These are phyloP conservation scores for Clavispora asparagi DNA, from an alignment of 805 yeast species.

Conservation along the genomic window DNA sequence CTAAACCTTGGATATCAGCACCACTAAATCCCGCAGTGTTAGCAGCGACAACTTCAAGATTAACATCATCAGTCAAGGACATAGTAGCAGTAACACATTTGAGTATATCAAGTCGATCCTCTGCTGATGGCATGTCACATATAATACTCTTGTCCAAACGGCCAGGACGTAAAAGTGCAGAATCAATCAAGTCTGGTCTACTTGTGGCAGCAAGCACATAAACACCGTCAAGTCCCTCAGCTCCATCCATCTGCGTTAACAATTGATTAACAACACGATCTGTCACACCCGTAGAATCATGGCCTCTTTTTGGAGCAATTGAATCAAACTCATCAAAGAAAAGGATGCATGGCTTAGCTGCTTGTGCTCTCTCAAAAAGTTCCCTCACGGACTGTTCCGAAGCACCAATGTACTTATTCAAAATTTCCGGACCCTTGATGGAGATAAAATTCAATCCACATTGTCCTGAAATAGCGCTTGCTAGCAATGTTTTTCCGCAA, in stretches of 20 bases:
- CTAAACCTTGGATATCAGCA: slow-evolving; percentile 90
- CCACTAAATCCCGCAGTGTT: slow-evolving; percentile 79
- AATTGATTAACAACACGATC: slow-evolving; percentile 96
- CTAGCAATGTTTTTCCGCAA: slow-evolving; percentile 90
- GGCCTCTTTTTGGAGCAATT: slow-evolving; percentile 96
- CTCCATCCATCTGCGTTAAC: slow-evolving; percentile 98
- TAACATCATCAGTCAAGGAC: slow-evolving; percentile 47
- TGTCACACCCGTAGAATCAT: slow-evolving; percentile 95
- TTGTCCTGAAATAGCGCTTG: slow-evolving; percentile 89
- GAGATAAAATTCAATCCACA: slow-evolving; percentile 92
- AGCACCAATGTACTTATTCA: slow-evolving; percentile 95
- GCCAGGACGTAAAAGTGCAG: slow-evolving; percentile 93
- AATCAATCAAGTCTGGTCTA: slow-evolving; percentile 92
- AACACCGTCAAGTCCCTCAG: slow-evolving; percentile 95
- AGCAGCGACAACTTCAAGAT: slow-evolving; percentile 49
- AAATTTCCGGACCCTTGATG: slow-evolving; percentile 91
- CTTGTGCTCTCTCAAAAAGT: slow-evolving; percentile 87
- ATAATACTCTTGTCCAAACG: slow-evolving; percentile 88
- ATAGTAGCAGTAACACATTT: slow-evolving; percentile 54
- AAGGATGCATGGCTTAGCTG: slow-evolving; percentile 88
- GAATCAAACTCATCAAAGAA: slow-evolving; percentile 97
- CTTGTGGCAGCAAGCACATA: slow-evolving; percentile 95
- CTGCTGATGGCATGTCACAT: slow-evolving; percentile 76
- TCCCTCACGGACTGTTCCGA: slow-evolving; percentile 94
- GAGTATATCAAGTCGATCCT: slow-evolving; percentile 72